Evolutionary conservation across 2,329 filamentous ascomycete species (phyloP), one percentile per base, ranked within the genome.

Genomic region (Dothideomycetes sp.): DNA sequence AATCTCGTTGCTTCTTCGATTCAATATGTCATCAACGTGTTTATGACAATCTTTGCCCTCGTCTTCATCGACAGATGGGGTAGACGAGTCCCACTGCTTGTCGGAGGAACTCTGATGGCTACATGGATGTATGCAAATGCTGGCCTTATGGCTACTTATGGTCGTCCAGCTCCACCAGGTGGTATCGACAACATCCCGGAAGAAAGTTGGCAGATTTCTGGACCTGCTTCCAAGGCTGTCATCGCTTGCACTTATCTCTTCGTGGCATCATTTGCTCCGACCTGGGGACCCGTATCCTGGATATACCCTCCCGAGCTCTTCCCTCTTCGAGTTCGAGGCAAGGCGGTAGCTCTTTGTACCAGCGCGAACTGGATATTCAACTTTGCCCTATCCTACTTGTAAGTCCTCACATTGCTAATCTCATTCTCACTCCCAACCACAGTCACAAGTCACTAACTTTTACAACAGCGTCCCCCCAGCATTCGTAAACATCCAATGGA

Each of bases 11-110:
- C 80, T 5, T 81, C 78, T 13, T 76, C 74, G 7, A 83, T 84
- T 47, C 77, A 84, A 55, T 84, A 83, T 56, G 70, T 87, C 50
- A 84, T 89, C 66, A 88, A 88, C 58, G 83, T 89, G 1, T 45
- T 79, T 39, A 84, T 85, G 78, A 89, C 84, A 0, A 58, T 88
- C 2, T 81, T 82, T 0, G 83, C 83, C 1, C 70, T 89, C 17
- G 61, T 88, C 43, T 88, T 68, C 64, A 73, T 88, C 52, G 84
- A 89, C 51, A 67, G 70, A 41, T 84, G 80, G 78, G 84, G 84
- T 33, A 82, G 84, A 48, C 82, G 82, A 31, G 66, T 65, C 1
- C 75, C 80, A 4, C 65, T 85, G 20, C 65, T 85, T 11, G 54
- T 77, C 18, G 82, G 81, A 34, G 73, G 78, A 4, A 61, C 72